Conservation (phyloP, 2,329 filamentous ascomycete species). For the Pezicula radicicola region DNA sequence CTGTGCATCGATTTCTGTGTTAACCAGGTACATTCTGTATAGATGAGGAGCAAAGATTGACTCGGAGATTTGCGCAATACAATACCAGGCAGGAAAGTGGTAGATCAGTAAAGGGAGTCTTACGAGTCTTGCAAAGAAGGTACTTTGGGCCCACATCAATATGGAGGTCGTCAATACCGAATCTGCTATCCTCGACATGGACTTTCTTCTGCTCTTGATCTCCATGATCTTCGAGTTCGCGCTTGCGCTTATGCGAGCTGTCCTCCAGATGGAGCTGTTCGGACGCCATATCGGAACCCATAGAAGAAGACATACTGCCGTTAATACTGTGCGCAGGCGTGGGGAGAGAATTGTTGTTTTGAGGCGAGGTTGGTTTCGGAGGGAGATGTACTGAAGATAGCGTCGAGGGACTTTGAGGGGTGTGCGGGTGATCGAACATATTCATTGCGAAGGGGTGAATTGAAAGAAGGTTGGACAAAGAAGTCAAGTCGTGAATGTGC, state of each 20-base stretch:
- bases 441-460: conserved; percentile 33
- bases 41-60: conserved; percentile 13
- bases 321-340: conserved; percentile 63
- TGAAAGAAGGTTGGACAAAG: not conserved
- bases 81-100: conserved; percentile 6
- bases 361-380: conserved; percentile 48
- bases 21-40: conserved; percentile 27
- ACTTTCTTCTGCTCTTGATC: conserved; percentile 59
- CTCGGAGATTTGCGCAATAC: conserved; percentile 9
- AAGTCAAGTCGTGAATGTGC: not conserved
- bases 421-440: conserved; percentile 63
- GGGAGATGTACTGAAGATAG: conserved; percentile 42
- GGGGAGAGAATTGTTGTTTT: conserved; percentile 41
- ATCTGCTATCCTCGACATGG: conserved; percentile 57
- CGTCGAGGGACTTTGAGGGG: conserved; percentile 63
- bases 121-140: conserved; percentile 65
- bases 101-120: conserved; percentile 43
- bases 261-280: conserved; percentile 38
- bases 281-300: conserved; percentile 12
- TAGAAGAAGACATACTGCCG: conserved; percentile 37
- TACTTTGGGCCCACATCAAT: conserved; percentile 66
- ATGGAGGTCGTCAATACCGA: conserved; percentile 63
- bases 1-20: conserved; percentile 27
- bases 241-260: conserved; percentile 60
- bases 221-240: conserved; percentile 51